Conservation (phyloP, 83 land plant species). For the Thuja plicata region DNA sequence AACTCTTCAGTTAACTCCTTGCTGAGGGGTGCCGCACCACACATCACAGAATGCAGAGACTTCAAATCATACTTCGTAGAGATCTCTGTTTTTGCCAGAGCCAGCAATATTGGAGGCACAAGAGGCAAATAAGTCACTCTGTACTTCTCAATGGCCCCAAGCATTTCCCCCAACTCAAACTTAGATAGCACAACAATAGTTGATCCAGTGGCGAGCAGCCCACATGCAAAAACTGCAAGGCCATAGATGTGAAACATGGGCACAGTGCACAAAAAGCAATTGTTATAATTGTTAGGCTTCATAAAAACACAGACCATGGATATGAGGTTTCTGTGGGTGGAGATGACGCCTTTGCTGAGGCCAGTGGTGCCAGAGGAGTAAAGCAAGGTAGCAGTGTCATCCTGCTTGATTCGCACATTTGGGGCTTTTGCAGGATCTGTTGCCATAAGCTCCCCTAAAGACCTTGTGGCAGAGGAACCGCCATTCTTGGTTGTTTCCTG, state of each 20-base stretch:
- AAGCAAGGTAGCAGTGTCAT: slow-evolving; percentile 81
- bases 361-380: slow-evolving; percentile 98
- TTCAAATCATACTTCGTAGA: slow-evolving; percentile 37
- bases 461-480: not conserved
- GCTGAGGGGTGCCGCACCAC: slow-evolving; percentile 88
- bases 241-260: slow-evolving; percentile 96
- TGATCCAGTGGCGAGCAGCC: slow-evolving; percentile 51
- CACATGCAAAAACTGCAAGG: slow-evolving; percentile 54
- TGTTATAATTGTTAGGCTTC: slow-evolving; percentile 2
- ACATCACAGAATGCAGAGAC: slow-evolving; percentile 42
- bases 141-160: slow-evolving; percentile 53
- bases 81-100: slow-evolving; percentile 50
- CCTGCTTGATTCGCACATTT: slow-evolving; percentile 50
- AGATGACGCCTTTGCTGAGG: slow-evolving; percentile 80
- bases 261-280: slow-evolving; percentile 58
- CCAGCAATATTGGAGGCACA: slow-evolving; percentile 90
- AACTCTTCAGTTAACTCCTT: slow-evolving; percentile 82
- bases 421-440: slow-evolving; percentile 25
- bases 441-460: not conserved
- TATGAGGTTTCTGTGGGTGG: slow-evolving; percentile 81
- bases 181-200: slow-evolving; percentile 69
- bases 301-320: slow-evolving; percentile 46
- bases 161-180: slow-evolving; percentile 73
- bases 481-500: not conserved
- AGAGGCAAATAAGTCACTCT: slow-evolving; percentile 62